Evolutionary conservation across 306 rosid genomes (phyloP), one percentile per base, ranked within the genome.

Genomic region (Lablab purpureus): DNA sequence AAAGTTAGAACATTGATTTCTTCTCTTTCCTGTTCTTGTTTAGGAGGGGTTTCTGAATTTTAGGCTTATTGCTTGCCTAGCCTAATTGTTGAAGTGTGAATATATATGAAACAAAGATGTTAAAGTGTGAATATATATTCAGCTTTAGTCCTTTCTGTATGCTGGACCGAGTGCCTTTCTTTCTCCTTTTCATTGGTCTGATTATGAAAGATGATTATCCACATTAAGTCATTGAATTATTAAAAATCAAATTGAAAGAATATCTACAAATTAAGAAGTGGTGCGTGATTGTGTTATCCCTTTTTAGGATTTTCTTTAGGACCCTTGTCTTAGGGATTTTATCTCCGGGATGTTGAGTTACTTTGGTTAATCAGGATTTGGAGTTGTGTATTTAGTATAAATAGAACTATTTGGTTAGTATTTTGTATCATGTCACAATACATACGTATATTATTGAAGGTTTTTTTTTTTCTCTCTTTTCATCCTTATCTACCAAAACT

Each of bases 71-170:
- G 52, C 15, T 70, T 27, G 37, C 64, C 21, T 67, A 47, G 49
- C 64, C 21, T 56, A 47, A 51, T 19, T 55, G 13, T 71, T 41
- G 22, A 73, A 37, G 67, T 71, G 5, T 56, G 64, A 76, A 71
- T 18, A 45, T 58, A 21, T 69, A n/a, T n/a, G 27, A 55, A 75
- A 41, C 62, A 41, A 68, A 69, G 34, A 13, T 75, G 18, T 10
- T 46, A 46, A 78, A 55, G 47, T 36, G 51, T 19, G 50, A 77
- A 40, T 50, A 58, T 56, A 22, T n/a, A 11, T 50, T 41, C 69
- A 66, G 71, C 15, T 56, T 68, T 50, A 18, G 60, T 69, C 74
- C 78, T 69, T 69, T 60, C 34, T 75, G 28, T 70, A 70, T 68
- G 66, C 41, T 36, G 18, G 56, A 58, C 54, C 40, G 80, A 79